Percentiles rank a stretch among this genome's conserved stretches.
phyloP scores from a whole-genome alignment of 2,329 filamentous ascomycete genomes.

The Aspergillus pseudoglaucus region DNA sequence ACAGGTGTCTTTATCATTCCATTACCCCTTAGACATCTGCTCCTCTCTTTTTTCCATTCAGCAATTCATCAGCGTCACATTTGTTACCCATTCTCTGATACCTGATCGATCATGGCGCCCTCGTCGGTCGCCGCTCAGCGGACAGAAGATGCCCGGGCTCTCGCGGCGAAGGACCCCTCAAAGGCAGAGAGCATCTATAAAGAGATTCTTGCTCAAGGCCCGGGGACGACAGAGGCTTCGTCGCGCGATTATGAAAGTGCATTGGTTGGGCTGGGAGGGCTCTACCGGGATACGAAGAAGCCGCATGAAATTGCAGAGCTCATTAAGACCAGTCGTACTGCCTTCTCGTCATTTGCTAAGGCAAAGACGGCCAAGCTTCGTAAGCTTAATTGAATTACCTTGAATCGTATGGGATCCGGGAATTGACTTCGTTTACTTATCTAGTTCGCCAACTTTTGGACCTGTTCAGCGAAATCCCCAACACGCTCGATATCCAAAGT shows the following conservation, averaged over 20 bases:
- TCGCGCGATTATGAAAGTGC: slow-evolving; percentile 88
- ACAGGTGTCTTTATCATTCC: not conserved
- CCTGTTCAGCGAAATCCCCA: slow-evolving; percentile 86
- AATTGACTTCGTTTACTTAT: slow-evolving; percentile 2
- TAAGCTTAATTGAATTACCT: slow-evolving; percentile 43
- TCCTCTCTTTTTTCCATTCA: not conserved
- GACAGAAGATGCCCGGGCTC: slow-evolving; percentile 83
- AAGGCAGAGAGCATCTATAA: slow-evolving; percentile 86
- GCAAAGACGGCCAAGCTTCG: slow-evolving; percentile 97
- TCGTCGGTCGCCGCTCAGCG: slow-evolving; percentile 51
- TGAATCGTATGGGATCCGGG: not conserved
- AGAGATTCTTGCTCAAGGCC: slow-evolving; percentile 78
- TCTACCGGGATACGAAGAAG: slow-evolving; percentile 78
- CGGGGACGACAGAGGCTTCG: slow-evolving; percentile 76
- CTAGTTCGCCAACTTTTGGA: slow-evolving; percentile 93
- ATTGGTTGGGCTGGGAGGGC: slow-evolving; percentile 78
- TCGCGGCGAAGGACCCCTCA: slow-evolving; percentile 70
- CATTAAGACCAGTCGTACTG: slow-evolving; percentile 80
- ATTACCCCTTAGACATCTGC: not conserved
- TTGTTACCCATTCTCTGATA: not conserved
- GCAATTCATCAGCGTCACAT: not conserved
- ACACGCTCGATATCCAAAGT: slow-evolving; percentile 91
- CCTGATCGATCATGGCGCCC: slow-evolving; percentile 39
- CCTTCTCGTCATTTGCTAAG: slow-evolving; percentile 94
- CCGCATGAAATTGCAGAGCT: slow-evolving; percentile 80